phyloP scores from a whole-genome alignment of 352 stramenopile genomes.

The Globisporangium megalacanthum region DNA sequence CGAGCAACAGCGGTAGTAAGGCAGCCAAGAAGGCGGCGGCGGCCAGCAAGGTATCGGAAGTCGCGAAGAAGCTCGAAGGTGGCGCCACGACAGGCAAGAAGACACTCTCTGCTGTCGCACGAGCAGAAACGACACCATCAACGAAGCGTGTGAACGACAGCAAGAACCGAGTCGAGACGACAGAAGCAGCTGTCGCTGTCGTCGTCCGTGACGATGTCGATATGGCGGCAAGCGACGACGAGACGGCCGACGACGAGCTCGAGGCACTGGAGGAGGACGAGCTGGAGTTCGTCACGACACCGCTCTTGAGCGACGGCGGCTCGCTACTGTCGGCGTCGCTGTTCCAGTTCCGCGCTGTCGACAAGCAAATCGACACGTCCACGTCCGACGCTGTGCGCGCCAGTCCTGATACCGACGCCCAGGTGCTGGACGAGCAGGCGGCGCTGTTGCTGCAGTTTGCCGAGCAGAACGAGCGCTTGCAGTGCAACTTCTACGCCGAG shows the following conservation, averaged over 20 bases:
- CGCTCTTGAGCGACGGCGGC: slow-evolving; percentile 32
- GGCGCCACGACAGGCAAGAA: not conserved
- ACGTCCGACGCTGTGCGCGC: not conserved
- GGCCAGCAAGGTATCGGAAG: not conserved
- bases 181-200: slow-evolving; percentile 3
- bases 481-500: slow-evolving; percentile 41
- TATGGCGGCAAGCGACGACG: slow-evolving; percentile 9
- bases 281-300: slow-evolving; percentile 29
- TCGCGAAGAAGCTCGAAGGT: not conserved
- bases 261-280: slow-evolving; percentile 36
- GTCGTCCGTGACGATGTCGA: slow-evolving; percentile 5
- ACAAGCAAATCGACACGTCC: not conserved
- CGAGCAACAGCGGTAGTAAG: not conserved
- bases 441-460: slow-evolving; percentile 41
- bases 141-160: not conserved
- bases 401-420: slow-evolving; percentile 5
- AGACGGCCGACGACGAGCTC: slow-evolving; percentile 18
- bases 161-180: not conserved
- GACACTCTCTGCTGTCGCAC: not conserved
- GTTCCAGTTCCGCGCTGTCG: slow-evolving; percentile 26
- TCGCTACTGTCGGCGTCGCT: slow-evolving; percentile 34
- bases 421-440: slow-evolving; percentile 25
- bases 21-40: not conserved
- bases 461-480: slow-evolving; percentile 39
- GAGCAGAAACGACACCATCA: not conserved